Evolutionary conservation across 78 protist genomes (phyloP).

Genomic region (Bigelowiella natans): DNA sequence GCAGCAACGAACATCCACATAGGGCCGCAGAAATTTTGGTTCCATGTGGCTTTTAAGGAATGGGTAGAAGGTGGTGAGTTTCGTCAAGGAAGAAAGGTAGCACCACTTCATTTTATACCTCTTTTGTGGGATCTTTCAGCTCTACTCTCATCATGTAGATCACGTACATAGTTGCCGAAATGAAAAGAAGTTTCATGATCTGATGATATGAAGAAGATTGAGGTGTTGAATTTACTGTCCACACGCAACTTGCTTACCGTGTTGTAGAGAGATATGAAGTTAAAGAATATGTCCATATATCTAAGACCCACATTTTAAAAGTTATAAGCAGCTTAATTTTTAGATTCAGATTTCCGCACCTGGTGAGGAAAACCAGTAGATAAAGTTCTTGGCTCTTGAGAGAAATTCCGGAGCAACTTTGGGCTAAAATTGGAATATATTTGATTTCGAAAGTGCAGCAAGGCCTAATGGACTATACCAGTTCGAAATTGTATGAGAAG

Average conservation of each 20-base stretch:
- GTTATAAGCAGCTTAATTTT: too few species aligned
- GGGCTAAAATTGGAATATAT: not conserved
- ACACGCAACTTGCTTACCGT: not conserved
- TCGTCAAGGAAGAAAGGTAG: not conserved
- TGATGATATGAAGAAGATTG: constrained; percentile 47
- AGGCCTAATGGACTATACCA: not conserved
- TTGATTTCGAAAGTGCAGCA: not conserved
- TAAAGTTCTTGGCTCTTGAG: not conserved
- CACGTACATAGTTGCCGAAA: constrained; percentile 47
- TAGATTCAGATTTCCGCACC: not conserved
- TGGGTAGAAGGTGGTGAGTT: not conserved
- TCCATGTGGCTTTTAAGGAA: too few species aligned
- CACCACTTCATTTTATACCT: not conserved
- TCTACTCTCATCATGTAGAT: constrained; percentile 50
- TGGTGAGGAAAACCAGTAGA: not conserved
- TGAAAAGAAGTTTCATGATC: constrained; percentile 71
- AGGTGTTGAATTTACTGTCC: constrained; percentile 4
- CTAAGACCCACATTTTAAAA: too few species aligned
- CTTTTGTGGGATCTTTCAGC: not conserved
- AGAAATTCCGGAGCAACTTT: not conserved
- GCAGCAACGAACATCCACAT: not conserved
- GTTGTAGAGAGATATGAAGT: constrained; percentile 32
- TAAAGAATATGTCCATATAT: constrained; percentile 36
- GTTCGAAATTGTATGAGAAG: not conserved
- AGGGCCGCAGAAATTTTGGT: not conserved